Percentiles rank a stretch among this genome's conserved stretches.
phyloP scores from a whole-genome alignment of 148 eudicot genomes.

The Rhododendron molle region DNA sequence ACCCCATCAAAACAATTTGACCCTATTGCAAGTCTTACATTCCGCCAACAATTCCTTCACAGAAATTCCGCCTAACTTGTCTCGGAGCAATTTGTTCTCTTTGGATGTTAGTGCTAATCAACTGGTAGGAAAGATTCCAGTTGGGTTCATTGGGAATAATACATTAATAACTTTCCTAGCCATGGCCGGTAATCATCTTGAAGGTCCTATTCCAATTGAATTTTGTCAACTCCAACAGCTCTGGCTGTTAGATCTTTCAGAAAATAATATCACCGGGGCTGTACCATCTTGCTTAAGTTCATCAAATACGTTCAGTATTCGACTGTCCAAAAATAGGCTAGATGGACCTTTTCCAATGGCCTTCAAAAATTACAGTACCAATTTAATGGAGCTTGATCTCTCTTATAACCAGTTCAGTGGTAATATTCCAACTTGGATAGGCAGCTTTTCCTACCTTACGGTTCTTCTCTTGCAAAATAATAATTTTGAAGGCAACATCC shows the following conservation, averaged over 20 bases:
- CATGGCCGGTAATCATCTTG: slow-evolving; percentile 4
- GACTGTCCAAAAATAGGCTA: neutral
- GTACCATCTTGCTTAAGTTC: neutral
- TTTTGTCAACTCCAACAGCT: neutral
- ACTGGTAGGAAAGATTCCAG: neutral
- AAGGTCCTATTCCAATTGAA: slow-evolving; percentile 1
- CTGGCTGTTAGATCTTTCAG: neutral
- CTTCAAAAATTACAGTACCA: neutral
- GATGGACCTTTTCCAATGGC: neutral
- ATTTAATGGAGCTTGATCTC: neutral
- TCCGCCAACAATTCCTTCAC: neutral
- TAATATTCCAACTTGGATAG: neutral
- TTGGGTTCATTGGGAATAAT: neutral
- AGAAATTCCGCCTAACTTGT: neutral
- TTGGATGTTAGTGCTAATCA: neutral
- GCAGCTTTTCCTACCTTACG: rapidly evolving
- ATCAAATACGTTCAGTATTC: rapidly evolving
- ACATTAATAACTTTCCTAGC: neutral
- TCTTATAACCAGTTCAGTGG: neutral
- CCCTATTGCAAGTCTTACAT: neutral
- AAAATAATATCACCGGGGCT: neutral
- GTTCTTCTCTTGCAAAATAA: neutral
- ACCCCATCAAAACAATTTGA: neutral
- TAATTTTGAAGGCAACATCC: neutral
- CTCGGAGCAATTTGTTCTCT: neutral